phyloP scores from a whole-genome alignment of 2,329 filamentous ascomycete species.

The Colletotrichum phormii region DNA sequence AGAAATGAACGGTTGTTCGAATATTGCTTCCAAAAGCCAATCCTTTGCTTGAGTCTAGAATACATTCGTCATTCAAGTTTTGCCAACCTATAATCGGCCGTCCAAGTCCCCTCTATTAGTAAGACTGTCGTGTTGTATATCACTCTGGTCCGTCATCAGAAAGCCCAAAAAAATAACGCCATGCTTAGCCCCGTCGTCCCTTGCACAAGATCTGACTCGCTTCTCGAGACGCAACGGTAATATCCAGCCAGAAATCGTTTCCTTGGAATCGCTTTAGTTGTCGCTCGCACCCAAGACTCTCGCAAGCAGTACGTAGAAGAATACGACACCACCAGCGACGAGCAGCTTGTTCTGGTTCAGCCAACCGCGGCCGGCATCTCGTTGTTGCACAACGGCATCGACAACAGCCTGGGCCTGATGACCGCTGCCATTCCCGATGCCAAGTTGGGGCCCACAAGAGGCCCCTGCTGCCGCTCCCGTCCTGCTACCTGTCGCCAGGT shows the following conservation, averaged over 20 bases:
- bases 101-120: slow-evolving; percentile 31
- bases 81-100: slow-evolving; percentile 19
- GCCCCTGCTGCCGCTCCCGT: slow-evolving; percentile 57
- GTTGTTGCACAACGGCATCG: slow-evolving; percentile 80
- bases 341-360: slow-evolving; percentile 82
- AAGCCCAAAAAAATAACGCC: slow-evolving; percentile 34
- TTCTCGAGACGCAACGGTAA: background rate
- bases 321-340: slow-evolving; percentile 75
- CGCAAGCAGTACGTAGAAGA: slow-evolving; percentile 86
- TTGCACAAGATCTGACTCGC: slow-evolving; percentile 21
- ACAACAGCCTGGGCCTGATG: slow-evolving; percentile 77
- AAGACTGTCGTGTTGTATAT: slow-evolving; percentile 23
- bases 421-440: slow-evolving; percentile 72
- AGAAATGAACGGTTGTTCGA: background rate
- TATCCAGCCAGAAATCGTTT: background rate
- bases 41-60: slow-evolving; percentile 16
- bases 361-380: slow-evolving; percentile 87
- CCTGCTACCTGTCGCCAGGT: slow-evolving; percentile 79
- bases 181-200: slow-evolving; percentile 33
- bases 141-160: slow-evolving; percentile 21
- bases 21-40: background rate
- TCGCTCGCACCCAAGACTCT: slow-evolving; percentile 72
- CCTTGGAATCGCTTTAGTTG: background rate
- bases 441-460: slow-evolving; percentile 64
- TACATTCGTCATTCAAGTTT: slow-evolving; percentile 29